A percentile compares a stretch with the other conserved stretches of the same genome.
phyloP scores from a whole-genome alignment of 2,329 filamentous ascomycete genomes.

The Huntiella abstrusa region DNA sequence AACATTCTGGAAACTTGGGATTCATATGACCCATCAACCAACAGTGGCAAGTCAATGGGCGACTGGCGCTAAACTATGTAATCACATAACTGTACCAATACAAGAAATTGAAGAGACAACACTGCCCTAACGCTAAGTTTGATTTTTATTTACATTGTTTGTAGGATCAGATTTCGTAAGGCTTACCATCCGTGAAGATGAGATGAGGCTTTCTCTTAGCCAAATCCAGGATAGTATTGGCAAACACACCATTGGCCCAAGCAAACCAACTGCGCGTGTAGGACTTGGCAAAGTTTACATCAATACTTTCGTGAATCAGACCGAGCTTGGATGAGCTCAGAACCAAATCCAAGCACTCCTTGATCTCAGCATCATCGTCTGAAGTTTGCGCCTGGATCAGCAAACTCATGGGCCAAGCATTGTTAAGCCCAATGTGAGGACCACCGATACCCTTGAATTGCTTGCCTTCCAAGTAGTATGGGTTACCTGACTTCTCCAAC shows the following conservation, averaged over 20 bases:
- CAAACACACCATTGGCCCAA: slow-evolving; percentile 95
- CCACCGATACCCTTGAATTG: slow-evolving; percentile 78
- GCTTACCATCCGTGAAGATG: slow-evolving; percentile 47
- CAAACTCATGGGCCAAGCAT: slow-evolving; percentile 95
- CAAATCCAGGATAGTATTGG: slow-evolving; percentile 75
- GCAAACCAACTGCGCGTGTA: slow-evolving; percentile 95
- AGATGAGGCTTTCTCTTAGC: slow-evolving; percentile 77
- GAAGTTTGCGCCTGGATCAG: slow-evolving; percentile 82
- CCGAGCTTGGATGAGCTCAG: slow-evolving; percentile 58
- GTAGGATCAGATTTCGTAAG: slow-evolving; percentile 32
- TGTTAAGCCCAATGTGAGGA: slow-evolving; percentile 58
- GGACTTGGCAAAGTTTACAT: slow-evolving; percentile 45
- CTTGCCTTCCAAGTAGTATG: slow-evolving; percentile 64
- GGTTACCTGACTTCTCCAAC: slow-evolving; percentile 57
- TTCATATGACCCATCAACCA: slow-evolving; percentile 13
- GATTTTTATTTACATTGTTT: too few relatives aligned
- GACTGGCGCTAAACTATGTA: slow-evolving; percentile 5
- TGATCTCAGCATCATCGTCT: slow-evolving; percentile 67
- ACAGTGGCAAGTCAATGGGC: slow-evolving; percentile 1
- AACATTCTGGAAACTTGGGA: slow-evolving; percentile 21
- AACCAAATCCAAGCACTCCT: slow-evolving; percentile 51
- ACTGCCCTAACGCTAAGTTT: background rate
- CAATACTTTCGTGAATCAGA: slow-evolving; percentile 77
- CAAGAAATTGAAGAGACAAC: background rate
- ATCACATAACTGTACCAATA: background rate